Evolutionary conservation across 495 filamentous ascomycete genomes (phyloP).

Genomic region (Halenospora varia): DNA sequence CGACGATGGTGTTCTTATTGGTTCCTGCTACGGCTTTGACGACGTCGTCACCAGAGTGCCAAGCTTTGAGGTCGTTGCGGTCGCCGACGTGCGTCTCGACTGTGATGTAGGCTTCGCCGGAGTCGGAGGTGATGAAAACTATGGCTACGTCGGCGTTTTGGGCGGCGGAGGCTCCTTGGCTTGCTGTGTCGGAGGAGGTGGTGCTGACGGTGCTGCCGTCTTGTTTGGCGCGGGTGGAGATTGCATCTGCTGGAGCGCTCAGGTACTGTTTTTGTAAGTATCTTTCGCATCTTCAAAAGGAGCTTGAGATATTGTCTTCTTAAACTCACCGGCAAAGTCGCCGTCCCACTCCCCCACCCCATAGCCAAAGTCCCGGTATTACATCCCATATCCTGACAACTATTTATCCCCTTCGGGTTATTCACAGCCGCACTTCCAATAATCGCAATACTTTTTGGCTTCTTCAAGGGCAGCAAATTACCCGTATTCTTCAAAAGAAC

Average conservation of each 20-base stretch:
- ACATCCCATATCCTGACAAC: conserved; percentile 52
- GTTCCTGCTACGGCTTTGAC: conserved; percentile 48
- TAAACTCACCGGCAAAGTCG: conserved; percentile 29
- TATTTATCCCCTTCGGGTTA: conserved; percentile 77
- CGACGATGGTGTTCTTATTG: conserved; percentile 57
- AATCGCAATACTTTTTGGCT: conserved; percentile 68
- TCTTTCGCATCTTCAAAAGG: not conserved
- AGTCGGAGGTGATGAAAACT: conserved; percentile 82
- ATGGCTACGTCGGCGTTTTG: conserved; percentile 60
- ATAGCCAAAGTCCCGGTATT: conserved; percentile 30
- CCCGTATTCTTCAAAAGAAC: conserved; percentile 81
- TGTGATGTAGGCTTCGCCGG: conserved; percentile 68
- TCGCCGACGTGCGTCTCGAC: conserved; percentile 36
- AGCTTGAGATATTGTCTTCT: not conserved
- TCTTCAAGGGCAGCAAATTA: conserved; percentile 68
- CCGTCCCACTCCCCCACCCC: conserved; percentile 77
- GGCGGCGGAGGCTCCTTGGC: conserved; percentile 63
- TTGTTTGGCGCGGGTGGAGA: conserved; percentile 67
- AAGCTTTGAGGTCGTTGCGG: conserved; percentile 85
- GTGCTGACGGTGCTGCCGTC: conserved; percentile 59
- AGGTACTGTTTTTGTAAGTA: conserved; percentile 71
- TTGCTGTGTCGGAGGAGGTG: conserved; percentile 38
- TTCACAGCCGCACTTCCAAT: conserved; percentile 78
- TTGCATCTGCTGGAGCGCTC: conserved; percentile 76
- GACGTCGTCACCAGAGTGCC: conserved; percentile 59